phyloP scores from a whole-genome alignment of 352 stramenopile species.

The Pythium apleroticum region DNA sequence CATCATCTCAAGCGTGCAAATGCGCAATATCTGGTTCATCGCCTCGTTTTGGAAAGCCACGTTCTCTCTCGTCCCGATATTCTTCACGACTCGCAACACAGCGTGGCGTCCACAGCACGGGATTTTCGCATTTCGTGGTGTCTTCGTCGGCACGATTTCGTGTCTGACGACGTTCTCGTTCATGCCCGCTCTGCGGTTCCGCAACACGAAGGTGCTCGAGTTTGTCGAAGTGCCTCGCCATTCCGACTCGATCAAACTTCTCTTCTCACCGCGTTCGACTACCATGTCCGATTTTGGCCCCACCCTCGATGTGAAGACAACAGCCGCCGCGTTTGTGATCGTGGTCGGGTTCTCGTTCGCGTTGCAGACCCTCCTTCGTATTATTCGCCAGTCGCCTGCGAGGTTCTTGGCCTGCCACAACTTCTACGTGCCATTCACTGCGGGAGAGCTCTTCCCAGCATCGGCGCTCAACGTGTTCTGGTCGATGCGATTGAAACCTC shows the following conservation, averaged over 20 bases:
- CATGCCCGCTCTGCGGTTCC: constrained; percentile 12
- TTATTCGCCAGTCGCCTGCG: background rate
- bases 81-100: background rate
- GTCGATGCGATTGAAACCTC: background rate
- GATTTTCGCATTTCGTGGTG: constrained; percentile 13
- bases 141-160: constrained; percentile 9
- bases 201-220: constrained; percentile 11
- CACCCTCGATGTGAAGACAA: constrained; percentile 10
- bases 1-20: constrained; percentile 29
- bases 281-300: constrained; percentile 11
- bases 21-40: constrained; percentile 39
- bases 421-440: constrained; percentile 20
- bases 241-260: background rate
- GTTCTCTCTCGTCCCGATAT: background rate
- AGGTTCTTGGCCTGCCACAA: constrained; percentile 9
- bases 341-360: background rate
- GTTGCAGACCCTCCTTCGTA: background rate
- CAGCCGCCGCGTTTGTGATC: background rate
- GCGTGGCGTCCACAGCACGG: constrained; percentile 9
- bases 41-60: constrained; percentile 22
- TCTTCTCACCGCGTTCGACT: too few species aligned
- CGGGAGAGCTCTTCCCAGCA: background rate
- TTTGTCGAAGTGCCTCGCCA: constrained; percentile 13
- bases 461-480: constrained; percentile 14
- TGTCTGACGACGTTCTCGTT: constrained; percentile 16